These are phyloP conservation scores for Septoria petroselini DNA, from an alignment of 2,329 filamentous ascomycete genomes.

Conservation along the genomic window DNA sequence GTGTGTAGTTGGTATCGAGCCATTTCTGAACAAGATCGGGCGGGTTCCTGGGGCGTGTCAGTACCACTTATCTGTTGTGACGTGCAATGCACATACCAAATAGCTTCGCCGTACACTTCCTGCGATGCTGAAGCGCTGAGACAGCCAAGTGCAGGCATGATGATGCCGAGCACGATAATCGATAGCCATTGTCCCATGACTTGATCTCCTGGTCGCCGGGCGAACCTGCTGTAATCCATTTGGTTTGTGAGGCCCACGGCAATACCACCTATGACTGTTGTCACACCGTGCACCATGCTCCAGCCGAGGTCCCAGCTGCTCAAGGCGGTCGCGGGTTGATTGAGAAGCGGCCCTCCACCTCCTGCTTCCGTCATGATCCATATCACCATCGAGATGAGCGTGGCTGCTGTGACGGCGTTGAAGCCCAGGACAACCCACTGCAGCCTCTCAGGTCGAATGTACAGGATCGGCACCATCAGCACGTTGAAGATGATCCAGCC, in stretches of 20 bases:
- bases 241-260: constrained; percentile 49
- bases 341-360: constrained; percentile 45
- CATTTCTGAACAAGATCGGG: constrained; percentile 43
- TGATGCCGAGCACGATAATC: constrained; percentile 50
- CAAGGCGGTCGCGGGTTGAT: constrained; percentile 27
- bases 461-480: constrained; percentile 47
- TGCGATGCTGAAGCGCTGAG: constrained; percentile 56
- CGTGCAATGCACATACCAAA: constrained; percentile 43
- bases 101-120: constrained; percentile 51
- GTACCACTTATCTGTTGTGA: constrained; percentile 29
- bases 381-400: constrained; percentile 49
- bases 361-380: constrained; percentile 60
- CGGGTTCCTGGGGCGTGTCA: constrained; percentile 41
- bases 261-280: constrained; percentile 45
- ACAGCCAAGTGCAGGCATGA: constrained; percentile 55
- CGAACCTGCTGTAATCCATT: constrained; percentile 37
- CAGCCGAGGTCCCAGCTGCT: constrained; percentile 44
- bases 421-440: constrained; percentile 44
- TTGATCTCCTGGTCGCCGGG: constrained; percentile 42
- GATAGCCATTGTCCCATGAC: constrained; percentile 46
- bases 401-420: constrained; percentile 49
- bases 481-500: constrained; percentile 47
- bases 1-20: constrained; percentile 36
- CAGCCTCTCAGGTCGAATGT: constrained; percentile 45
- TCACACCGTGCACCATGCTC: constrained; percentile 42